phyloP scores from a whole-genome alignment of 495 filamentous ascomycete species.

The Daldinia vernicosa region DNA sequence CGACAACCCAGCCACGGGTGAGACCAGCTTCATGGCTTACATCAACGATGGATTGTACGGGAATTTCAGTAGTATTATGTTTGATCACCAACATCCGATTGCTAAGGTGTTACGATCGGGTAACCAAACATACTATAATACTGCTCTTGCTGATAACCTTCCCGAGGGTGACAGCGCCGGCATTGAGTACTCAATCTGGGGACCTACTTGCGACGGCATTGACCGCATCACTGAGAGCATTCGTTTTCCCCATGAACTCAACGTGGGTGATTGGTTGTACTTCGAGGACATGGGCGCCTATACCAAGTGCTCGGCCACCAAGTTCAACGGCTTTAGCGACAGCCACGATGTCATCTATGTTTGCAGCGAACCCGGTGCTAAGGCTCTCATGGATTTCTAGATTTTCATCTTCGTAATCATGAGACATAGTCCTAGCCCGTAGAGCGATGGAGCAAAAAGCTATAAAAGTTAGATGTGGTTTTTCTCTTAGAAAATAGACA shows the following conservation, averaged over 20 bases:
- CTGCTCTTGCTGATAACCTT: constrained; percentile 47
- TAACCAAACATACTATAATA: constrained; percentile 61
- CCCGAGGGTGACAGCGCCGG: constrained; percentile 46
- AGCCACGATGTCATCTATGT: constrained; percentile 93
- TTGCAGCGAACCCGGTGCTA: constrained; percentile 88
- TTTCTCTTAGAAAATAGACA: constrained; percentile 32
- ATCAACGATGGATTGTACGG: constrained; percentile 97
- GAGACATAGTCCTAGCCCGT: not conserved
- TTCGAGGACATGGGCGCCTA: constrained; percentile 99
- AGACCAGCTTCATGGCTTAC: constrained; percentile 90
- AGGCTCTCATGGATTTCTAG: constrained; percentile 69
- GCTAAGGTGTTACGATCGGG: constrained; percentile 79
- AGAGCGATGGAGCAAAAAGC: not conserved
- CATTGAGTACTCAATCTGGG: constrained; percentile 93
- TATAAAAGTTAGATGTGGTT: not conserved
- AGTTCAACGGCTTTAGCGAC: constrained; percentile 98
- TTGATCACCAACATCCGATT: constrained; percentile 92
- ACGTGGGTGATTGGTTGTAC: constrained; percentile 97
- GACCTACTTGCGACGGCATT: constrained; percentile 96
- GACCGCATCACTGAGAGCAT: constrained; percentile 87
- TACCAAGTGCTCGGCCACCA: constrained; percentile 94
- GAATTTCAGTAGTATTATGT: constrained; percentile 98
- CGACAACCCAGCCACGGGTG: constrained; percentile 58
- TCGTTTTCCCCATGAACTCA: constrained; percentile 73
- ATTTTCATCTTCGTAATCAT: not conserved